Conservation (phyloP, 2,329 filamentous ascomycete species). For the Colletotrichum cordylinicola region DNA sequence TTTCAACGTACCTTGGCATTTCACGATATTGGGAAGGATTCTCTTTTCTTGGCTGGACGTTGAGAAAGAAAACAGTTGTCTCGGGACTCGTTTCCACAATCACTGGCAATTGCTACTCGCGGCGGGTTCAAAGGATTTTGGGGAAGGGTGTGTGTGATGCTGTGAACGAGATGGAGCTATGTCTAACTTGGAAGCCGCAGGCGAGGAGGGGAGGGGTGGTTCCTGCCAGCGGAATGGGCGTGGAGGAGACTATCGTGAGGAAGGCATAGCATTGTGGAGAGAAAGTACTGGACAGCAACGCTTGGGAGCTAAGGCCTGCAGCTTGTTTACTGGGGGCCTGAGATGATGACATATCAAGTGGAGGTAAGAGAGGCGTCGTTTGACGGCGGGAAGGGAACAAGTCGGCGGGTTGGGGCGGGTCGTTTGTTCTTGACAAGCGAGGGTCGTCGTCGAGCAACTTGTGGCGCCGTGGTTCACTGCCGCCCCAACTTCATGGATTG, state of each 20-base stretch:
- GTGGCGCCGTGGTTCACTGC: slow-evolving; percentile 13
- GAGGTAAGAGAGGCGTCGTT: neutral
- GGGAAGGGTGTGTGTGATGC: neutral
- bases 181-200: slow-evolving; percentile 6
- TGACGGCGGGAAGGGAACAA: neutral
- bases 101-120: neutral
- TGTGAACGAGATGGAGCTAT: neutral
- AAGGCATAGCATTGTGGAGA: neutral
- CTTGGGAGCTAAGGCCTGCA: neutral
- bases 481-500: neutral
- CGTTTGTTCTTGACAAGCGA: neutral
- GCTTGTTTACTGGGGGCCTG: neutral
- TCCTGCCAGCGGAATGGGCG: neutral
- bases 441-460: neutral
- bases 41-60: neutral
- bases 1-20: neutral
- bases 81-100: neutral
- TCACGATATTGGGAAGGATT: neutral
- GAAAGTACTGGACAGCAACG: neutral
- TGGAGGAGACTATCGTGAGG: neutral
- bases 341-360: neutral
- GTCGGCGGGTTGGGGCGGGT: neutral
- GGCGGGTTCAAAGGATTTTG: neutral
- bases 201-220: neutral
- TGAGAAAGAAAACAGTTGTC: slow-evolving; percentile 11